Evolutionary conservation across 306 rosid genomes (phyloP), one percentile per base, ranked within the genome.

Genomic region (Prunus mume): DNA sequence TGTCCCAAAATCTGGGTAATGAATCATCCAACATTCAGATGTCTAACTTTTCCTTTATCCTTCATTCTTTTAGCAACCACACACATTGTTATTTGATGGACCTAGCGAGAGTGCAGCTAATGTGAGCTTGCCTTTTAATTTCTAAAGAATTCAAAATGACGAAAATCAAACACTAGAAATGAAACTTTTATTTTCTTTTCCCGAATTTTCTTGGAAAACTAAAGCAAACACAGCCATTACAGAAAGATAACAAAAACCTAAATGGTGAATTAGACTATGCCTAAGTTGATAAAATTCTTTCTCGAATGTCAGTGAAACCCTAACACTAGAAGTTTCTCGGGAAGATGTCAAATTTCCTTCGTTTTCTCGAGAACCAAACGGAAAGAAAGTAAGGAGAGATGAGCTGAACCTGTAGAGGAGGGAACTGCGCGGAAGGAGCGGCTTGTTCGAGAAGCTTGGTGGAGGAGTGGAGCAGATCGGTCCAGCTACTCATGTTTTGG

Each of bases 391-490:
- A 57, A 58, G 30, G 15, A 32, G 22, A 20, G 50, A 68, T 57
- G 5, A 43, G 22, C 24, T 12, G 49, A 86, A 92, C 99, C 98
- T 95, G 97, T 56, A 95, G 97, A 12, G 97, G 96, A 77, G 99
- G 98, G 78, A 95, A 95, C 88, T 95, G 97, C 77, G 97, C 97
- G 28, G 99, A 90, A 47, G 97, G 97, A 69, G 91, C 97, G 14
- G 97, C 97, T 91, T 95, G 99, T 69, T 95, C 96, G 61, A 95
- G 99, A 84, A 95, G 99, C 96, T 95, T 90, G 0, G 97, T 84
- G 52, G 99, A 95, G 50, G 97, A 95, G 75, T 95, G 97, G 22
- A 95, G 91, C 28, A 95, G 92, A 87, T 95, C 93, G 34, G 88
- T 87, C 97, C 97, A 95, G 75, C 73, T 55, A 47, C 96, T 80